A percentile compares a stretch with the other conserved stretches of the same genome.
These are phyloP conservation scores for Kernera saxatilis DNA, from an alignment of 345 rosid species.

Conservation along the genomic window DNA sequence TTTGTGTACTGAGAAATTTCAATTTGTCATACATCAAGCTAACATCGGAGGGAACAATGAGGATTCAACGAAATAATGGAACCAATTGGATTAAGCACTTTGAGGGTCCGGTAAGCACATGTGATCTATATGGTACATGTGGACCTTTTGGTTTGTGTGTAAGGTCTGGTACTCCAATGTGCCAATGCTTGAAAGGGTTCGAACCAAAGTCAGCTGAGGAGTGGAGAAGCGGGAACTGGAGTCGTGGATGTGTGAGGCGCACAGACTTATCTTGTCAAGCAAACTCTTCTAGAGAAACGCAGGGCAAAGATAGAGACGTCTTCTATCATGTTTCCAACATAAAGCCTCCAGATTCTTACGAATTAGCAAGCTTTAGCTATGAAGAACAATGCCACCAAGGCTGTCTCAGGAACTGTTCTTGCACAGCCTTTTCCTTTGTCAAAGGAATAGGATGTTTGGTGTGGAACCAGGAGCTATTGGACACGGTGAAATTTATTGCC, in stretches of 20 bases:
- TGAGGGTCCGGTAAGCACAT: constrained; percentile 15
- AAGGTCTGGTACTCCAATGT: constrained; percentile 1
- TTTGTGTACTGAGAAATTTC: constrained; percentile 18
- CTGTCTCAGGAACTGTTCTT: constrained; percentile 50
- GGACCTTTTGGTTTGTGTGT: constrained; percentile 34
- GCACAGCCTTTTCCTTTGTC: constrained; percentile 45
- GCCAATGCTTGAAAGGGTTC: constrained; percentile 34
- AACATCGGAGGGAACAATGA: constrained; percentile 23
- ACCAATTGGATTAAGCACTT: constrained; percentile 14
- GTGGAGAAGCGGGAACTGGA: constrained; percentile 30
- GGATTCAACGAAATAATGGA: constrained; percentile 15
- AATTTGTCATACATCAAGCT: constrained; percentile 22
- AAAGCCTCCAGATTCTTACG: constrained; percentile 32
- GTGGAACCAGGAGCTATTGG: constrained; percentile 53
- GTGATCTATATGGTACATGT: constrained; percentile 30
- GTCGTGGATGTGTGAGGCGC: constrained; percentile 30
- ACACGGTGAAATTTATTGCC: constrained; percentile 36
- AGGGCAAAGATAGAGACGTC: constrained; percentile 7
- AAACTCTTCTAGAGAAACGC: constrained; percentile 2
- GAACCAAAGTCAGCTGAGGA: constrained; percentile 26
- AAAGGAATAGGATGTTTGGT: constrained; percentile 49
- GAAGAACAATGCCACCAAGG: constrained; percentile 21
- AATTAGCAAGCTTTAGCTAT: constrained; percentile 1
- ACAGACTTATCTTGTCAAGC: constrained; percentile 21
- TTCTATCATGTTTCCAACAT: constrained; percentile 23